phyloP scores from a whole-genome alignment of 176 grass and related monocot species.

The Echinochloa phyllopogon region DNA sequence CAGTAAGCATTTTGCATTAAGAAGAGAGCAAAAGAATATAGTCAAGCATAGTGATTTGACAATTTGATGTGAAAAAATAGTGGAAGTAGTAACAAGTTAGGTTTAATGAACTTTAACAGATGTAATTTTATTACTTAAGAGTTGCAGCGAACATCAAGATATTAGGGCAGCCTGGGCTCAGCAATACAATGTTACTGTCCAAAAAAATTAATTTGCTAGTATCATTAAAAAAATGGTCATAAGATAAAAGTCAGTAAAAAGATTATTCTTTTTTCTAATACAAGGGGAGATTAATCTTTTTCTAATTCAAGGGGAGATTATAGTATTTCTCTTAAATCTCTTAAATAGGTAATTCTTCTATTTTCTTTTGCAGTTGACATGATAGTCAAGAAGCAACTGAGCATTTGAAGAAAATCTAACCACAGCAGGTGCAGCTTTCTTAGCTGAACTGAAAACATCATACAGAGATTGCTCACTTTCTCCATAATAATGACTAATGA shows the following conservation, averaged over 20 bases:
- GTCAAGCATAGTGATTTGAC: not conserved
- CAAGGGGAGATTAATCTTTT: not conserved
- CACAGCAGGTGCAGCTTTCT: slow-evolving; percentile 73
- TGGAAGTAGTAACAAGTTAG: not conserved
- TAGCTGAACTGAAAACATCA: slow-evolving; percentile 81
- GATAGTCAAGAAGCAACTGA: not conserved
- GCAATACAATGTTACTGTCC: not conserved
- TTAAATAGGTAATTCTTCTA: not conserved
- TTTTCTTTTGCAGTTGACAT: slow-evolving; percentile 16
- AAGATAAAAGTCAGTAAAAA: not conserved
- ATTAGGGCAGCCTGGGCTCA: not conserved
- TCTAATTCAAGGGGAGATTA: not conserved
- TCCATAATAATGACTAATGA: slow-evolving; percentile 86
- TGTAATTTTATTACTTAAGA: not conserved
- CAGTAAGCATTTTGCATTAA: not conserved
- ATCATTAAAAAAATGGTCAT: not conserved
- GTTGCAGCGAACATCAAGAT: not conserved
- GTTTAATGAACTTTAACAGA: not conserved
- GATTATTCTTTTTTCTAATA: not conserved
- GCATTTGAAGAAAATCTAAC: slow-evolving; percentile 63
- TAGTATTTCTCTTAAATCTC: not conserved
- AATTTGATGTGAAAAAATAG: not conserved
- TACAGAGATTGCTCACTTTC: slow-evolving; percentile 83
- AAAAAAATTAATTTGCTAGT: not conserved
- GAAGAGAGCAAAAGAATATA: not conserved